Evolutionary conservation across 768 basidiomycete species (phyloP), one percentile per base, ranked within the genome.

Genomic region (Sarcodon aspratus): DNA sequence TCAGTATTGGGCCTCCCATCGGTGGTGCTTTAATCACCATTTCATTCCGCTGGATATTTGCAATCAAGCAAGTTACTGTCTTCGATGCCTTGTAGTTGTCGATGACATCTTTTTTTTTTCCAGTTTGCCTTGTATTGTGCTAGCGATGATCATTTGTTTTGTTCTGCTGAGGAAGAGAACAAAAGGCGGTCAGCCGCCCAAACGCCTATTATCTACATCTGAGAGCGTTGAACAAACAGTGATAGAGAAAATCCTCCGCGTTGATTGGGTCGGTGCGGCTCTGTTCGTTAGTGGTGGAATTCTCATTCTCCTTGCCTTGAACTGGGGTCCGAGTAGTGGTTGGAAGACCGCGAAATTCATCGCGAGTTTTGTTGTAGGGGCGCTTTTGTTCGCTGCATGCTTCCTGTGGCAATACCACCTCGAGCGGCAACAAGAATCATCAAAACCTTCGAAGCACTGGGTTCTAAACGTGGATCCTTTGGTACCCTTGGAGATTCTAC

Each of bases 41-140:
- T 7, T 70, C 59, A 45, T 76, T 73, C 57, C 67, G 76, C 17
- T 78, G 74, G 76, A 68, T 77, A 12, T 78, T 76, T 50, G 75
- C 67, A 3, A 76, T 78, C 62, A 78, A 78, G 73, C 73, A 44
- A 52, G 72, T 49, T 7, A 36, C 13, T 27, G 9, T 37, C 21
- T 37, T 40, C 44, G 12, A 12, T 12, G 21, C 31, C 33, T 46
- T 15, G 17, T 46, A 10, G 31, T 7, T 42, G 13, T 47, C 10
- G 45, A 10, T n/a, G 18, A 49, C 21, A 49, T 52, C 3, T n/a
- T n/a, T n/a, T n/a, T n/a, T n/a, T n/a, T 31, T 35, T 15, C 2
- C 46, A 75, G 74, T 50, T 57, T 76, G 10, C 75, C 75, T 1
- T 63, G 61, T 45, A 59, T 54, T 7, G 62, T 54, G 6, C 47